Base-by-base conservation (phyloP, 2,329 filamentous ascomycete genomes). In the Hymenoscyphus linearis region DNA sequence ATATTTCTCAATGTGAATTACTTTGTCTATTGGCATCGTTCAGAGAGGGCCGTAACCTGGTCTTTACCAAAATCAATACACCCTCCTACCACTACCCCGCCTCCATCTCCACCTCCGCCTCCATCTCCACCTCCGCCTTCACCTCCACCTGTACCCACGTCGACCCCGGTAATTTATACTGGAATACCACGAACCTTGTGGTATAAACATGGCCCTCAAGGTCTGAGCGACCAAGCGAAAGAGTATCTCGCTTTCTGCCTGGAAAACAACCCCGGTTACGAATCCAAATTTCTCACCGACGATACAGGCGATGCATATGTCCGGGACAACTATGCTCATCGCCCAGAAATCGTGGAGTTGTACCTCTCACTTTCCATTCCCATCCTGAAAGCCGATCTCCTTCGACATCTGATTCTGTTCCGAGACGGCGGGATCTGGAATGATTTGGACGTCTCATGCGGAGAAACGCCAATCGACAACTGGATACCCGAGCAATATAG, bases 161-260 rank as follows among this genome's bases (percentile, higher is more conserved):
- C 14, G 18, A 1, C n/a, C 16, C 40, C 40, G 9, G 18, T 7
- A 18, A n/a, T 9, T 9, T 18, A n/a, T 44, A 44, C 40, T 44
- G 27, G 52, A 10, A 71, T 76, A 54, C 69, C 74, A 6, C 67
- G 71, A 59, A 74, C 68, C 22, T 63, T 76, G 27, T 77, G 75
- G 76, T 76, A 76, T 62, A 77, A 77, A 60, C 63, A 76, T 4
- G 75, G 74, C 0, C 72, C 74, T 0, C 72, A 69, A 22, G 76
- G 75, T 10, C 62, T 76, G 4, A 73, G 55, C 54, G 61, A 70
- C 18, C 64, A 74, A 6, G 67, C 67, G 7, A 65, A 65, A 40
- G 56, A 58, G 16, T 75, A 73, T 72, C 74, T 72, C 13, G 64
- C 72, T 36, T 72, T 58, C 26, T 74, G 73, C 60, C 68, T 73